Evolutionary conservation across 1,284 basidiomycete species (phyloP).

Genomic region (Heterobasidion occidentale): DNA sequence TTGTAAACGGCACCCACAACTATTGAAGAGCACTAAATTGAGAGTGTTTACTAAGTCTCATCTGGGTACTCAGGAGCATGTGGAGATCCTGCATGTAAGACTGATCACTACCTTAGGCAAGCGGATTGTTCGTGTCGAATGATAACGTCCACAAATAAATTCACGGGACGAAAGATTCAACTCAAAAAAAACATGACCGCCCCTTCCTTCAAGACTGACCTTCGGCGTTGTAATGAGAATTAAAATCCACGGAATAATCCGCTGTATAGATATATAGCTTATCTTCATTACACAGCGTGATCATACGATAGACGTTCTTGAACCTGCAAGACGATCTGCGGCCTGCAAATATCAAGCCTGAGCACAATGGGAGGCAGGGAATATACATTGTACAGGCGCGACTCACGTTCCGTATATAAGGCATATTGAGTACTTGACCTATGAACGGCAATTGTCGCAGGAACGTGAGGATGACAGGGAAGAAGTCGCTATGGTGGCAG

Average conservation of each 20-base stretch:
- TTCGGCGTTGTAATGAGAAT: neutral
- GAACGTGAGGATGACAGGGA: conserved; percentile 97
- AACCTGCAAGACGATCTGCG: neutral
- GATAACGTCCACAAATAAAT: no score
- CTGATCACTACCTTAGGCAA: no score
- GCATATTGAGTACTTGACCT: conserved; percentile 81
- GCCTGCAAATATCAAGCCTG: neutral
- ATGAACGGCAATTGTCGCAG: conserved; percentile 91
- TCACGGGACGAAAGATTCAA: no score
- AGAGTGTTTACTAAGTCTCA: no score
- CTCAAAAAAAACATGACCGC: no score
- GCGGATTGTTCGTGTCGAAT: no score
- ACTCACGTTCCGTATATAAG: conserved; percentile 72
- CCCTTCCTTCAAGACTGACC: neutral
- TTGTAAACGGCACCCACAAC: no score
- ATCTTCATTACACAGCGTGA: neutral
- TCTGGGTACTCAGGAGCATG: no score
- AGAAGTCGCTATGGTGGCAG: conserved; percentile 77
- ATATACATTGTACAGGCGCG: neutral
- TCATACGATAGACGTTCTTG: neutral
- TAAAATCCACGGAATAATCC: neutral
- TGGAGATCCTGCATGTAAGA: no score
- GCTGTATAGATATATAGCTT: neutral
- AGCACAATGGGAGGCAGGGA: neutral
- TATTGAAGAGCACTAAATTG: no score